Evolutionary conservation across 345 rosid genomes (phyloP).

Genomic region (Isatis tinctoria): DNA sequence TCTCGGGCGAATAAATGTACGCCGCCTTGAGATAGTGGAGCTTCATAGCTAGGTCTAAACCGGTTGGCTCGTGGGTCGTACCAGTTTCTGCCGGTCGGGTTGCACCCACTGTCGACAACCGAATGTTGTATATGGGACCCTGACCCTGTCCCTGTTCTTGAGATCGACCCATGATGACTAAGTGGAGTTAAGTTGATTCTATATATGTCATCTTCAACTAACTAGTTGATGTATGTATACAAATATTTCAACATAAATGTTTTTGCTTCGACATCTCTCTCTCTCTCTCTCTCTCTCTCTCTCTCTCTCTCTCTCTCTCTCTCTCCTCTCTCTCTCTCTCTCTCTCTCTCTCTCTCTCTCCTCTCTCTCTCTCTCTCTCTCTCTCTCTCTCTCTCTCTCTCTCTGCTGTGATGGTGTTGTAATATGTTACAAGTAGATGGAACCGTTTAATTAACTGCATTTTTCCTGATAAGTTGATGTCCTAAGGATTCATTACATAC

Average conservation of each 20-base stretch:
- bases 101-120: conserved; percentile 62
- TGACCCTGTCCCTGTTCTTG: conserved; percentile 1
- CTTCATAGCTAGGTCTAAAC: conserved; percentile 73
- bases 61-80: conserved; percentile 36
- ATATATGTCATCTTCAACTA: not conserved
- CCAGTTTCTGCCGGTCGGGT: conserved; percentile 37
- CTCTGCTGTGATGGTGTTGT: too few species aligned
- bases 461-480: not conserved
- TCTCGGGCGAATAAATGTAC: conserved; percentile 44
- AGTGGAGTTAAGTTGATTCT: not conserved
- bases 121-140: conserved; percentile 39
- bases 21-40: conserved; percentile 60
- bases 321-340: too few species aligned
- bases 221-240: not conserved
- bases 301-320: too few species aligned
- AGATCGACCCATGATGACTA: conserved; percentile 11
- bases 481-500: too few species aligned
- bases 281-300: not conserved
- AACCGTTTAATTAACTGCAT: not conserved
- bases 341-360: too few species aligned
- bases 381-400: too few species aligned
- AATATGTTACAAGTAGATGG: not conserved
- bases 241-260: not conserved
- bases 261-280: not conserved
- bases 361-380: too few species aligned